Base-by-base conservation (phyloP, 2,329 filamentous ascomycete genomes). In the Colletotrichum lentis region DNA sequence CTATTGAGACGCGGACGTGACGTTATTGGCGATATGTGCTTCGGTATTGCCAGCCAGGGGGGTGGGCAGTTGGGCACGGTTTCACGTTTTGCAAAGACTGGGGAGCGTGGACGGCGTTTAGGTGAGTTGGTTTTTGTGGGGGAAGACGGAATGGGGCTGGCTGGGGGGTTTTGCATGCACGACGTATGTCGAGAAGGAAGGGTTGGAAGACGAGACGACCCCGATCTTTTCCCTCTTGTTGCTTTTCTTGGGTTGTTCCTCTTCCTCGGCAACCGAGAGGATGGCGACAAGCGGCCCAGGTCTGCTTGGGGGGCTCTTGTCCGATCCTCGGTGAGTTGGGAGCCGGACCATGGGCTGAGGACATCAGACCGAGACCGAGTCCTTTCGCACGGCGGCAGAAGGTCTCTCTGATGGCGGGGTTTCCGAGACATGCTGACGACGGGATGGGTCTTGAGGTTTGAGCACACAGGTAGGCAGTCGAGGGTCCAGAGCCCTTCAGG, bases 31-130 rank as follows among this genome's bases (percentile, higher is more conserved):
- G 47, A 64, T 67, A 58, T 64, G 39, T 54, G 41, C 41, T 41
- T 54, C 31, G 53, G 46, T 67, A 67, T 54, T 47, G 52, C 7
- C n/a, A 37, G 52, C 52, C 31, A 4, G 24, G 24, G 24, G 54
- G 52, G 5, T 7, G 43, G 52, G 27, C 27, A 5, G n/a, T 47
- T 53, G 22, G 52, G 43, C 58, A 24, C 14, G 53, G 65, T 65
- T 68, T 64, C 65, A 65, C 20, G 49, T 68, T 68, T 54, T 53
- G 27, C 10, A 22, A 24, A 41, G 54, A 37, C 61, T 27, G 50
- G 55, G 61, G 16, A 57, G 44, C 49, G 22, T 61, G 43, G 50
- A 49, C 62, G 43, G 37, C 44, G 8, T 56, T 24, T 68, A 43
- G 49, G 65, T 44, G 54, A 44, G 20, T 44, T 47, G 37, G 24